Evolutionary conservation across 805 yeast genomes (phyloP).

Genomic region (Ogataea nonfermentans): DNA sequence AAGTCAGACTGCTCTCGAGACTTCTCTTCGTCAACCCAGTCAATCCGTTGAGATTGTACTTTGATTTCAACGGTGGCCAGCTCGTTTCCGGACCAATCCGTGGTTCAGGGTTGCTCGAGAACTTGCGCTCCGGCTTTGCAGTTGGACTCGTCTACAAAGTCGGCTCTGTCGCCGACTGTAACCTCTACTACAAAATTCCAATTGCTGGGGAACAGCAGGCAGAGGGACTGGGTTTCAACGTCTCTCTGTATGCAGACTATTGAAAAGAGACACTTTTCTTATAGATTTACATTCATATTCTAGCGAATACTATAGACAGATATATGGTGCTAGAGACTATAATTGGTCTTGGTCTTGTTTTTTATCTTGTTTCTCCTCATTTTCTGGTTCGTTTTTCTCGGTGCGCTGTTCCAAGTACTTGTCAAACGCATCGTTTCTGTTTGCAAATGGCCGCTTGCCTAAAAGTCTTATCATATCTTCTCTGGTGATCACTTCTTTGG

Average conservation of each 20-base stretch:
- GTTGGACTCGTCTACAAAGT: slow-evolving; percentile 60
- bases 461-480: slow-evolving; percentile 74
- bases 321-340: slow-evolving; percentile 1
- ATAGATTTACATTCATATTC: neutral
- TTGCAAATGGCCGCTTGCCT: slow-evolving; percentile 77
- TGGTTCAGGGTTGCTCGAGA: slow-evolving; percentile 4
- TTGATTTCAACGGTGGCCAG: slow-evolving; percentile 66
- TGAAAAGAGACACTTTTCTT: slow-evolving; percentile 4
- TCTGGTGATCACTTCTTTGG: slow-evolving; percentile 77
- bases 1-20: slow-evolving; percentile 44
- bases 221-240: slow-evolving; percentile 50
- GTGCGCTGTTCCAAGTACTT: slow-evolving; percentile 58
- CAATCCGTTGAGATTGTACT: slow-evolving; percentile 59
- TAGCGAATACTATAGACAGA: slow-evolving; percentile 14
- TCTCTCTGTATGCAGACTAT: slow-evolving; percentile 28
- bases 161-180: slow-evolving; percentile 61
- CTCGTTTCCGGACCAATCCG: slow-evolving; percentile 33
- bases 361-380: slow-evolving; percentile 4
- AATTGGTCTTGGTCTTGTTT: slow-evolving; percentile 2
- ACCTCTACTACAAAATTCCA: slow-evolving; percentile 63
- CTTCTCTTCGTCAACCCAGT: slow-evolving; percentile 51
- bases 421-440: slow-evolving; percentile 84
- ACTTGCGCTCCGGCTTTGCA: slow-evolving; percentile 35
- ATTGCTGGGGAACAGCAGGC: slow-evolving; percentile 49
- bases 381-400: slow-evolving; percentile 10